Evolutionary conservation across 2,329 filamentous ascomycete genomes (phyloP).

Genomic region (Mycogone perniciosa): DNA sequence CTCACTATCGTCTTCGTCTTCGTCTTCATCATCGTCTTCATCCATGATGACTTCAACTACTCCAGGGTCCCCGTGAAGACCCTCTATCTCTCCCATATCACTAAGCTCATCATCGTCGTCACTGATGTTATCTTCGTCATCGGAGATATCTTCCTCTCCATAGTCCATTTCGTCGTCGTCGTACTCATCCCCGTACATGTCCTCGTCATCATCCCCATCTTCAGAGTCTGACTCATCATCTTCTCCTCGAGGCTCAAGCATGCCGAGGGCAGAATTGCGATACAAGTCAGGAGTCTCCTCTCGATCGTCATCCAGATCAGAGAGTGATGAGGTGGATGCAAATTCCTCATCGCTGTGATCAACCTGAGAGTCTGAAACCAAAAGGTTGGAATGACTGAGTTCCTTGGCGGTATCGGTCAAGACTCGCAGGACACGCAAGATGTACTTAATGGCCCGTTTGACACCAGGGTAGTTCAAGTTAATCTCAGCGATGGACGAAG

Average conservation of each 20-base stretch:
- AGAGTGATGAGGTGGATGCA: slow-evolving; percentile 79
- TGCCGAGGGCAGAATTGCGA: slow-evolving; percentile 89
- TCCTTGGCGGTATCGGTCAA: slow-evolving; percentile 82
- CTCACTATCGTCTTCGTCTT: slow-evolving; percentile 55
- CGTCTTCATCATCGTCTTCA: slow-evolving; percentile 57
- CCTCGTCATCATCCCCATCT: slow-evolving; percentile 69
- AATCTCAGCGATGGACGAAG: slow-evolving; percentile 87
- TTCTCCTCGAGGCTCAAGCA: slow-evolving; percentile 79
- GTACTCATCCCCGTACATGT: slow-evolving; percentile 89
- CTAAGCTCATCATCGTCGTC: slow-evolving; percentile 81
- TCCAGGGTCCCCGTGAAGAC: slow-evolving; percentile 54
- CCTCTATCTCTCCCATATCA: slow-evolving; percentile 82
- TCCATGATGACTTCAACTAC: slow-evolving; percentile 76
- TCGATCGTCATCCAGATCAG: slow-evolving; percentile 76
- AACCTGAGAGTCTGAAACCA: slow-evolving; percentile 59
- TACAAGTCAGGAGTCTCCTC: slow-evolving; percentile 97
- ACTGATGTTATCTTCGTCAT: slow-evolving; percentile 81
- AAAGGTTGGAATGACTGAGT: slow-evolving; percentile 73
- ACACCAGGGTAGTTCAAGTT: slow-evolving; percentile 91
- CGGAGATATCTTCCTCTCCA: slow-evolving; percentile 70
- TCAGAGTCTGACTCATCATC: slow-evolving; percentile 76
- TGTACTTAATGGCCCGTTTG: slow-evolving; percentile 93
- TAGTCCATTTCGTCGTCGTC: slow-evolving; percentile 94
- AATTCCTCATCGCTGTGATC: slow-evolving; percentile 78
- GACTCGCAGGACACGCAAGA: slow-evolving; percentile 80